Conservation (phyloP, 352 stramenopile genomes). For the Pythium scleroteichum region DNA sequence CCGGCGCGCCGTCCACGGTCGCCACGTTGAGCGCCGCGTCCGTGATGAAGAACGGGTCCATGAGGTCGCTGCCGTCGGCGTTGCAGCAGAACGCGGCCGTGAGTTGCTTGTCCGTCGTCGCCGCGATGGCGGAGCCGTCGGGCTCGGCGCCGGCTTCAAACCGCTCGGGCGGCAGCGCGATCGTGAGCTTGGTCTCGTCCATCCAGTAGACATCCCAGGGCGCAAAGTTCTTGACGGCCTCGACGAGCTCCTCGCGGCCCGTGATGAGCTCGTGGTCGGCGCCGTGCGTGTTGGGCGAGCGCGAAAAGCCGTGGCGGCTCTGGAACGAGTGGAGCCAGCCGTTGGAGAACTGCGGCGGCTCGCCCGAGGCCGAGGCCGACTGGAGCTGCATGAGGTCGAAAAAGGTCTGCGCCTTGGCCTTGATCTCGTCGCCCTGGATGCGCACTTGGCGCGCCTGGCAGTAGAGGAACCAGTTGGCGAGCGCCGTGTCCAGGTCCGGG, state of each 20-base stretch:
- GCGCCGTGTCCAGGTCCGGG: constrained; percentile 69
- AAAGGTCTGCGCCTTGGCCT: constrained; percentile 67
- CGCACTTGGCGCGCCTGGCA: constrained; percentile 58
- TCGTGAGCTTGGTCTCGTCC: constrained; percentile 68
- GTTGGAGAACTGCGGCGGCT: constrained; percentile 79
- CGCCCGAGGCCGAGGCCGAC: constrained; percentile 3
- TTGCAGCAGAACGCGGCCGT: constrained; percentile 71
- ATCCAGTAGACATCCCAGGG: constrained; percentile 74
- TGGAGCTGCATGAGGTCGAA: constrained; percentile 62
- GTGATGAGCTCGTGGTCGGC: constrained; percentile 46
- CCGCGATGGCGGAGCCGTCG: not conserved
- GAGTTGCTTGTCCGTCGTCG: constrained; percentile 32
- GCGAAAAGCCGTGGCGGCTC: constrained; percentile 67
- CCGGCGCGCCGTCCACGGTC: not conserved
- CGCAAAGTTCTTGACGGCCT: constrained; percentile 43
- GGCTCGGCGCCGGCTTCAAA: constrained; percentile 5
- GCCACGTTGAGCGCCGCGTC: constrained; percentile 33
- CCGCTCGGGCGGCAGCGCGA: constrained; percentile 23
- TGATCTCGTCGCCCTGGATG: constrained; percentile 73
- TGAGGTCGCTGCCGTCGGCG: constrained; percentile 60
- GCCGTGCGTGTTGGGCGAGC: constrained; percentile 26
- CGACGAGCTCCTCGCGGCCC: constrained; percentile 44
- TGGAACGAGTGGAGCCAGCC: constrained; percentile 85
- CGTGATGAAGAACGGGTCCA: constrained; percentile 72
- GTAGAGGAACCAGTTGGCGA: constrained; percentile 84